Evolutionary conservation across 202 grass and related monocot species (phyloP), one percentile per base, ranked within the genome.

Genomic region (Saccharum hybrid): DNA sequence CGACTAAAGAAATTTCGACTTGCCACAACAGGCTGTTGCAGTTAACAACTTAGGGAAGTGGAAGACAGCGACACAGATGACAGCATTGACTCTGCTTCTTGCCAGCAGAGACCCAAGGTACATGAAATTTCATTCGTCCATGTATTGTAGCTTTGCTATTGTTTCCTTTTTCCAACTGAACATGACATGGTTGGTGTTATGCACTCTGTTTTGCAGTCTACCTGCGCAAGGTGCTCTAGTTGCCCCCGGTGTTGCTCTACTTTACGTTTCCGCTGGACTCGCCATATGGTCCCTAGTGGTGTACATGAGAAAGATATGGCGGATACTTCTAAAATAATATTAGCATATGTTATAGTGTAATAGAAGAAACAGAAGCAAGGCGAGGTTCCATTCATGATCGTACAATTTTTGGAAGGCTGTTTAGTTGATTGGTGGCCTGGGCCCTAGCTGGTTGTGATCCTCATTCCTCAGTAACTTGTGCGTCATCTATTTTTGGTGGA

Each of bases 41-140:
- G 96, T 96, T 72, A 98, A 92, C 79, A 96, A 92, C 66, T 86
- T 96, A 43, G 89, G 96, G 64, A 98, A 98, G 60, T 98, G 96
- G 96, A 98, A 98, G 73, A 98, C 91, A 21, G 91, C 96, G 2
- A 89, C 93, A 13, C 93, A 98, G 83, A 98, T 98, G 96, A 92
- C 79, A 70, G 90, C 93, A 71, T 78, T 98, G 57, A 88, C 93
- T 81, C 69, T 98, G 31, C 87, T 98, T 41, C 93, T 98, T 77
- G 91, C 93, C 42, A 86, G 83, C 77, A 96, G 96, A 92, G 93
- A 94, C 31, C 85, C 91, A 81, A 89, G 88, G 96, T 98, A 79
- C 19, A 80, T 80, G 16, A 37, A n/a, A 11, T 21, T 38, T 72
- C 63, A 21, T 39, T 48, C 48, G 11, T 7, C 2, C 36, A 4